These are phyloP conservation scores for Lizonia empirigonia DNA, from an alignment of 2,329 filamentous ascomycete species.

Conservation along the genomic window DNA sequence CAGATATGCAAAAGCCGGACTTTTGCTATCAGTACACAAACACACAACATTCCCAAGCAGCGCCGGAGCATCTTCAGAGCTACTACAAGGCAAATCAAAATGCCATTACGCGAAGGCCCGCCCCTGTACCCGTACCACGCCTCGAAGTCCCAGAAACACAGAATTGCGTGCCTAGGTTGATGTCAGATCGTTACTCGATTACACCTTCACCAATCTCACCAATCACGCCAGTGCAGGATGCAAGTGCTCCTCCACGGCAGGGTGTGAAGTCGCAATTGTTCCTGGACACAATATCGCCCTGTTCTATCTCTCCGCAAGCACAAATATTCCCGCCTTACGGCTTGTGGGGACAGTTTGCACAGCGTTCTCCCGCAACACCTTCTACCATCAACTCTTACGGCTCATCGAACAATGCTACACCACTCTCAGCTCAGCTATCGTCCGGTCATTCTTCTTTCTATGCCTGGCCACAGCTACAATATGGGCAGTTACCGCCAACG, in stretches of 20 bases:
- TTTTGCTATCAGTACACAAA: background rate
- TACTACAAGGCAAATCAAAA: background rate
- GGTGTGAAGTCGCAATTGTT: background rate
- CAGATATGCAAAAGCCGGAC: background rate
- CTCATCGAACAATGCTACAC: background rate
- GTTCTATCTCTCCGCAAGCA: background rate
- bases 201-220: slow-evolving; percentile 9
- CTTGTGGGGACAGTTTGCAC: background rate
- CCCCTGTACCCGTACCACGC: background rate
- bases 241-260: background rate
- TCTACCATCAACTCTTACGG: background rate
- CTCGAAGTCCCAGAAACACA: slow-evolving; percentile 3
- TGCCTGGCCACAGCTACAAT: background rate
- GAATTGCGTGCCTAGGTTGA: background rate
- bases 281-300: background rate
- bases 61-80: background rate
- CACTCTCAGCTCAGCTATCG: background rate
- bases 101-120: background rate
- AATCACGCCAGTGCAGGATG: background rate
- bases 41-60: background rate
- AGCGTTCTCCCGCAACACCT: background rate
- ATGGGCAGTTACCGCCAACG: background rate
- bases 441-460: background rate
- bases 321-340: background rate
- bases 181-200: background rate